Base-by-base conservation (phyloP, 257 asterid genomes). In the Salvia splendens region DNA sequence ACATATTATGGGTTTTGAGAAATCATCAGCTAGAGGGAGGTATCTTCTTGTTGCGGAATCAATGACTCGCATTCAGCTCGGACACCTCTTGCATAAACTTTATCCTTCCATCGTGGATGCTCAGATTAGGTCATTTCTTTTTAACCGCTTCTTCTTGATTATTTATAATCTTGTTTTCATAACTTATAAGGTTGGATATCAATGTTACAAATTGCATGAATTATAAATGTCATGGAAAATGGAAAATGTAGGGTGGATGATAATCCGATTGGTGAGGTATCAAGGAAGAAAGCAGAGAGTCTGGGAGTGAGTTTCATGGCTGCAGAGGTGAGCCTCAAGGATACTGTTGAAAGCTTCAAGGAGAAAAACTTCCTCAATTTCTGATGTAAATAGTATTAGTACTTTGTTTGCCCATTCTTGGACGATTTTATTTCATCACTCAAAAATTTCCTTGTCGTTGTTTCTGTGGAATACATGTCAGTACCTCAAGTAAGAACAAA, bases 251-350 rank as follows among this genome's bases (percentile, higher is more conserved):
- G 61, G 10, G 42, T 9, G 61, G 17, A 38, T 5, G 61, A 30
- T 5, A 32, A 55, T 32, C 5, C 11, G 6, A 30, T 55, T 12
- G 16, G 61, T 12, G 64, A 59, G 33, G 74, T 77, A 45, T 77
- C 86, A 1, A 73, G 15, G 36, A 78, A 81, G 49, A 84, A 65
- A 46, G 80, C 80, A n/a, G 71, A 74, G 46, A 30, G 69, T 43
- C 68, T 81, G 80, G 88, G 88, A 15, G 48, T 67, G 33, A 67
- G 17, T 24, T 67, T 67, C 73, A 72, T 49, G 24, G 73, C 73
- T 40, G 12, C 77, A 51, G 86, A 84, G 69, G 71, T 62, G 16
- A 81, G 73, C 56, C 32, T 84, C 3, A 74, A 74, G 71, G 85
- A 74, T 64, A 70, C 61, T 3, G 12, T 81, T 46, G 78, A 79